Conservation (phyloP, 345 rosid species). For the rapeseed (Brassica napus) region DNA sequence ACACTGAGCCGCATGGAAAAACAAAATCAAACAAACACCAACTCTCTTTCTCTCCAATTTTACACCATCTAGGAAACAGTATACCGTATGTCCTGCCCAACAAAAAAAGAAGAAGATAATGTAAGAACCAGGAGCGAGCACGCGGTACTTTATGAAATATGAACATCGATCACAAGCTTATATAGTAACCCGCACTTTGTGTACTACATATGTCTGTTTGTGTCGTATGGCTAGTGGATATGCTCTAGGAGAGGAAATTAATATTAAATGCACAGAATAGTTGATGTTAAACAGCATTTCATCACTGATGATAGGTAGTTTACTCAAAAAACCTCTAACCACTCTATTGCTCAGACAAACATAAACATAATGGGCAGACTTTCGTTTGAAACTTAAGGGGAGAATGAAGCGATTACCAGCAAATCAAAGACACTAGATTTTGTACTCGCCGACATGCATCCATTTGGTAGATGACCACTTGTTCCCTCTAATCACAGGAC, state of each 20-base stretch:
- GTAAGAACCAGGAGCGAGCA: slow-evolving; percentile 21
- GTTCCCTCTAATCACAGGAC: slow-evolving; percentile 88
- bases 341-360: slow-evolving; percentile 4
- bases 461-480: slow-evolving; percentile 97
- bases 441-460: slow-evolving; percentile 82
- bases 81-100: slow-evolving; percentile 27
- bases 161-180: not conserved
- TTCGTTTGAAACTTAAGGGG: not conserved
- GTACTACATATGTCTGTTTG: not conserved
- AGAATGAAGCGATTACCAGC: not conserved
- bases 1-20: slow-evolving; percentile 30
- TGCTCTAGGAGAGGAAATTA: not conserved
- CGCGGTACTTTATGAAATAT: not conserved
- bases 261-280: not conserved
- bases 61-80: slow-evolving; percentile 5
- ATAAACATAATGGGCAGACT: not conserved
- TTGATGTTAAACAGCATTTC: slow-evolving; percentile 5
- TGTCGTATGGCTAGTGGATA: not conserved
- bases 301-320: slow-evolving; percentile 1
- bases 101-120: not conserved
- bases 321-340: not conserved
- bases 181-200: too few relatives aligned
- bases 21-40: slow-evolving; percentile 19
- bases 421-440: slow-evolving; percentile 29
- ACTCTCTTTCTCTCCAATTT: slow-evolving; percentile 18